Conservation (phyloP, 768 basidiomycete species). For the Lyophyllum semitale region DNA sequence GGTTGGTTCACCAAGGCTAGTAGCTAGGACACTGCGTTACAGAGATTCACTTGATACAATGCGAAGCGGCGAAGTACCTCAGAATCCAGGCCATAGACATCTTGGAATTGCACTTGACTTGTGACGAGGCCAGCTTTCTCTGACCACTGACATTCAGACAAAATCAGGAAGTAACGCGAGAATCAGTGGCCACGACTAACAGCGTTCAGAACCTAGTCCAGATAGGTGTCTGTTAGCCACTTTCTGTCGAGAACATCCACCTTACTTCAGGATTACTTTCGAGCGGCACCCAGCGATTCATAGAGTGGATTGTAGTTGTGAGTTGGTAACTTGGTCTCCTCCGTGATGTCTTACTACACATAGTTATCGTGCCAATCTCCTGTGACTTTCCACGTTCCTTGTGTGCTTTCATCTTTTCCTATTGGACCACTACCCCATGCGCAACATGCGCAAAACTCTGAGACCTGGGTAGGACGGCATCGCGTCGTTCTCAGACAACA, state of each 20-base stretch:
- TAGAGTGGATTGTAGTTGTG: too few relatives aligned
- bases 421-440: too few relatives aligned
- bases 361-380: too few relatives aligned
- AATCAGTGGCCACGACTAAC: constrained; percentile 26
- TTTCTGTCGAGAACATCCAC: background rate
- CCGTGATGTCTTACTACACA: too few relatives aligned
- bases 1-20: constrained; percentile 70
- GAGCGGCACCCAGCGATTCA: constrained; percentile 70
- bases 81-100: constrained; percentile 73
- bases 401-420: too few relatives aligned
- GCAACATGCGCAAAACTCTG: too few relatives aligned
- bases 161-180: background rate
- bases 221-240: background rate
- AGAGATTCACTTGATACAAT: background rate
- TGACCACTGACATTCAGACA: constrained; percentile 55
- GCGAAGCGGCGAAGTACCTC: constrained; percentile 42
- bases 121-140: constrained; percentile 62
- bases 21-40: constrained; percentile 42
- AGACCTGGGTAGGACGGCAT: too few relatives aligned
- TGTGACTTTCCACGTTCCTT: too few relatives aligned
- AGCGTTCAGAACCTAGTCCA: constrained; percentile 45
- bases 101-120: constrained; percentile 55
- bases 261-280: constrained; percentile 67
- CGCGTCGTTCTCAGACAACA: background rate
- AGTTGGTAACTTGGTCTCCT: too few relatives aligned